Conservation (phyloP, 768 basidiomycete genomes). For the Rhodosporidiobolus sp. region DNA sequence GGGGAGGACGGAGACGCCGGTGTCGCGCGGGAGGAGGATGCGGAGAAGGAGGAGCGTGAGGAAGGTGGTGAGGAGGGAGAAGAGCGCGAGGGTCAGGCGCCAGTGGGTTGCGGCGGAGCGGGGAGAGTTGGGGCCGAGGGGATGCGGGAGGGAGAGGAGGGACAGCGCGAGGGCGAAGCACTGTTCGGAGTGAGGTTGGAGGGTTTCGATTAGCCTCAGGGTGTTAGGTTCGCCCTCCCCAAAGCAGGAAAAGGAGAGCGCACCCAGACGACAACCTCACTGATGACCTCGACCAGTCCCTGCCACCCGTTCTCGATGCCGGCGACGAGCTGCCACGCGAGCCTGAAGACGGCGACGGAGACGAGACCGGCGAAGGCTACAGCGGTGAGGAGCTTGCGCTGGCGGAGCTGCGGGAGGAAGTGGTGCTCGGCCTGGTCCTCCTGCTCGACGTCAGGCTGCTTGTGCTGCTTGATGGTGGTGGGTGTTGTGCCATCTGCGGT, state of each 20-base stretch:
- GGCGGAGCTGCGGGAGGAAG: constrained; percentile 22
- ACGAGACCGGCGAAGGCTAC: neutral
- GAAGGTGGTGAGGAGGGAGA: constrained; percentile 9
- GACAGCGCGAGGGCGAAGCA: constrained; percentile 7
- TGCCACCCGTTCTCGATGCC: neutral
- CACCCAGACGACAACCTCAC: constrained; percentile 16
- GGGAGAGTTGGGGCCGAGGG: neutral
- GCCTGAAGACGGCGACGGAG: constrained; percentile 2
- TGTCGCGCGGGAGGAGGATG: constrained; percentile 31
- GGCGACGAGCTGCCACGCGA: constrained; percentile 8
- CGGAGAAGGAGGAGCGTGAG: constrained; percentile 20
- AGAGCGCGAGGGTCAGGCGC: constrained; percentile 27
- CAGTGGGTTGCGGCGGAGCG: constrained; percentile 23
- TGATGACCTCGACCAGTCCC: constrained; percentile 1
- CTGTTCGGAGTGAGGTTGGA: neutral
- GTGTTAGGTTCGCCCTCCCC: neutral
- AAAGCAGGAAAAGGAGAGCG: neutral
- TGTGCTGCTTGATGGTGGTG: neutral
- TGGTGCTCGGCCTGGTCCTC: neutral
- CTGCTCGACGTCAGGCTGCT: constrained; percentile 13
- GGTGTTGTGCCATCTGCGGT: neutral
- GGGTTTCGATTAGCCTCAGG: neutral
- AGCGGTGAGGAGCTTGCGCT: neutral
- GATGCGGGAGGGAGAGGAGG: constrained; percentile 18
- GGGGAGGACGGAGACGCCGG: constrained; percentile 18